Evolutionary conservation across 257 asterid species (phyloP).

Genomic region (Gynochthodes officinalis): DNA sequence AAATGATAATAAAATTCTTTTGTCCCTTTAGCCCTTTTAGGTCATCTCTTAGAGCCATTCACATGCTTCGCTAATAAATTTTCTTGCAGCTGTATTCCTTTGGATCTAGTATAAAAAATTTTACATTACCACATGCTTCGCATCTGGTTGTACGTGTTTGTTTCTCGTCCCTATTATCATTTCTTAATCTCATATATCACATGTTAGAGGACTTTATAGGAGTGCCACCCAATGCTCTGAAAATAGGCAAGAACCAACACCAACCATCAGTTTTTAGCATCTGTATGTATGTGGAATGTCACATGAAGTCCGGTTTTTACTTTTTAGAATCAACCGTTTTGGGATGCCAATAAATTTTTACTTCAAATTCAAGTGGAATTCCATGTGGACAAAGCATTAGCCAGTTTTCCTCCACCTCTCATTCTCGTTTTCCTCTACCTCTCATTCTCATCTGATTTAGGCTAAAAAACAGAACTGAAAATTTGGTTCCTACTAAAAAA

Average conservation of each 20-base stretch:
- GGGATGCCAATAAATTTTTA: not conserved
- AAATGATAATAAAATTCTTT: too few relatives aligned
- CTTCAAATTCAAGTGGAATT: not conserved
- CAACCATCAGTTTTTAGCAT: not conserved
- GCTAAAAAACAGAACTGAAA: too few relatives aligned
- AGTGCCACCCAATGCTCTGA: not conserved
- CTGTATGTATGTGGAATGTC: not conserved
- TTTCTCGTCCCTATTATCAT: constrained; percentile 1
- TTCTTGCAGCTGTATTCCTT: too few relatives aligned
- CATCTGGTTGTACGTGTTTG: constrained; percentile 4
- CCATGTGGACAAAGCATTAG: not conserved
- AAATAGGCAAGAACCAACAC: not conserved
- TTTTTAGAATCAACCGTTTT: not conserved
- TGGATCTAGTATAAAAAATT: too few relatives aligned
- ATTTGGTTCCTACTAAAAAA: too few relatives aligned
- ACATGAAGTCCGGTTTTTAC: not conserved
- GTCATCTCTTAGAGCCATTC: too few relatives aligned
- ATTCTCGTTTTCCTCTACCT: too few relatives aligned
- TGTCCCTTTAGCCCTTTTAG: too few relatives aligned
- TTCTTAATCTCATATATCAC: not conserved
- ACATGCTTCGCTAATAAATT: too few relatives aligned
- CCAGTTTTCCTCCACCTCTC: not conserved
- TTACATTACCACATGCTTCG: too few relatives aligned
- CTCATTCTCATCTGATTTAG: too few relatives aligned
- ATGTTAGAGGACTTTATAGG: not conserved